A percentile compares a stretch with the other conserved stretches of the same genome.
These are phyloP conservation scores for Dicorynia guianensis DNA, from an alignment of 306 rosid genomes.

Conservation along the genomic window DNA sequence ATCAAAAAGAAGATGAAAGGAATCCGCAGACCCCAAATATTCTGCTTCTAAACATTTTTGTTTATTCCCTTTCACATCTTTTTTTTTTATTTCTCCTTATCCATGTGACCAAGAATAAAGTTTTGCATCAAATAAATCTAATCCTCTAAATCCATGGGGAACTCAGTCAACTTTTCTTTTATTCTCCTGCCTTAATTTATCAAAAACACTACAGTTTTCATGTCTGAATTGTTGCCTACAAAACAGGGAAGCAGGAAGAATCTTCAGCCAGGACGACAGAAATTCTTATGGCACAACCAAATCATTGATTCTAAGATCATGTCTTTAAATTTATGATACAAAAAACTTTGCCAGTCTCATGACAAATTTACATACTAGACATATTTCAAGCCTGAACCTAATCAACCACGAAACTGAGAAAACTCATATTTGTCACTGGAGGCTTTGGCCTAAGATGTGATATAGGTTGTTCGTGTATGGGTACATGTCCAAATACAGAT, in stretches of 20 bases:
- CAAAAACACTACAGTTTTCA: neutral
- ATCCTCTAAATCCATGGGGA: conserved; percentile 16
- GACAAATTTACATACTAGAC: neutral
- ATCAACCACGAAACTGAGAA: neutral
- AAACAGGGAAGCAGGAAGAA: conserved; percentile 29
- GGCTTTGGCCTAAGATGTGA: too few relatives aligned
- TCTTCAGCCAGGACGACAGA: conserved; percentile 26
- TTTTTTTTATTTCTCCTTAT: conserved; percentile 46
- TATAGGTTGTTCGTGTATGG: too few relatives aligned
- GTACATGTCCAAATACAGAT: too few relatives aligned
- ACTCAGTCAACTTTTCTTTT: neutral
- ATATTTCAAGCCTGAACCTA: conserved; percentile 18
- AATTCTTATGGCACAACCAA: conserved; percentile 18
- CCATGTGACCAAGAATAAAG: conserved; percentile 56
- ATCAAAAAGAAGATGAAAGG: conserved; percentile 29
- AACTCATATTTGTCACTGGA: conserved; percentile 18
- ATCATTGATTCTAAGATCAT: conserved; percentile 34
- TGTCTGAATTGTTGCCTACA: neutral
- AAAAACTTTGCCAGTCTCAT: conserved; percentile 29
- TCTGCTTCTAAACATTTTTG: neutral
- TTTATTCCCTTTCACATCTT: conserved; percentile 25
- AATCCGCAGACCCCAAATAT: conserved; percentile 33
- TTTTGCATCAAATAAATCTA: conserved; percentile 16
- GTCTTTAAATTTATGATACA: conserved; percentile 25
- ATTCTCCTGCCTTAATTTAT: conserved; percentile 8